Base-by-base conservation (phyloP, 2,329 filamentous ascomycete species). In the Pseudogymnoascus pannorum region DNA sequence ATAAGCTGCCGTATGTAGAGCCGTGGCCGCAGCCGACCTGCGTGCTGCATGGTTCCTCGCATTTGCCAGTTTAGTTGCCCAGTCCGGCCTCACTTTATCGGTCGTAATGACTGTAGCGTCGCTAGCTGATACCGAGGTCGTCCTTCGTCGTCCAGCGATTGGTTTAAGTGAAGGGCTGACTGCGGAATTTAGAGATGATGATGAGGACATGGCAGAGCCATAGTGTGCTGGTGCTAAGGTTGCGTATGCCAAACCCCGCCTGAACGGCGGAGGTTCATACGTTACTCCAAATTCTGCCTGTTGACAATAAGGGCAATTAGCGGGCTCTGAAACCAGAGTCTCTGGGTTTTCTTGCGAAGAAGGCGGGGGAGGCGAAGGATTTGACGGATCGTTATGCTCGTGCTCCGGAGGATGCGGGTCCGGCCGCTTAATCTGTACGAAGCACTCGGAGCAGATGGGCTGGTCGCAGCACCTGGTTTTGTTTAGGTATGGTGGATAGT, bases 271-370 rank as follows among this genome's bases (percentile, higher is more conserved):
- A 11, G 92, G 82, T 4, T 93, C 86, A 73, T 97, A 99, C 0
- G 91, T 96, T n/a, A 99, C 89, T 54, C 94, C 94, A 71, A 97
- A 97, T 66, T 99, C 93, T 1, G 91, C 86, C 67, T 94, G 91
- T 58, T 94, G 91, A 74, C 94, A 99, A 74, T 97, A 99, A 0
- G 94, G 94, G 72, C 94, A 99, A 22, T 87, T 85, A 1, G 94
- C 91, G 2, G 94, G 90, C 71, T 97, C 93, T 5, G 92, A 97
- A 1, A 96, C 88, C 14, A 99, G 80, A 72, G 88, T 82, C 60
- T 86, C 84, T 0, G 81, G 78, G 62, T n/a, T 65, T 63, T 61
- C 62, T 71, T 65, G 20, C 70, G 67, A 36, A 70, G 69, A 57
- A 82, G 77, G n/a, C 79, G 81, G 62, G 82, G 66, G 57, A 33